Conservation (phyloP, 2,329 filamentous ascomycete genomes). For the Byssothecium circinans region DNA sequence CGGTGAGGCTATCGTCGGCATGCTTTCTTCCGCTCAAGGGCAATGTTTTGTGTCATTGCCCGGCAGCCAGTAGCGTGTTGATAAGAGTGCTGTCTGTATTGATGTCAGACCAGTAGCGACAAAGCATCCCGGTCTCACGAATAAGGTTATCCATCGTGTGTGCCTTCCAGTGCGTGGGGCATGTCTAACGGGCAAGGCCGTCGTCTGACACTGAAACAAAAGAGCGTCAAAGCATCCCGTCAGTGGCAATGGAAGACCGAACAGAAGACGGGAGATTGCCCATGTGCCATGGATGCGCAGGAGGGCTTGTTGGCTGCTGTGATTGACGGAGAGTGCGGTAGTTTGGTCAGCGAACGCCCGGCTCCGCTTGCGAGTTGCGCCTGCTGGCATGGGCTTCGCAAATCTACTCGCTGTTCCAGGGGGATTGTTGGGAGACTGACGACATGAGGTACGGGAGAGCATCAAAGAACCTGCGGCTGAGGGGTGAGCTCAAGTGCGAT, state of each 20-base stretch:
- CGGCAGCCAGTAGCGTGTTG: background rate
- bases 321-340: background rate
- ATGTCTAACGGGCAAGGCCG: background rate
- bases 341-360: constrained; percentile 23
- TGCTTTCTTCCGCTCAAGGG: background rate
- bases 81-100: background rate
- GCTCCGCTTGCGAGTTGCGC: constrained; percentile 2
- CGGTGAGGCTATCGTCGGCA: background rate
- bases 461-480: background rate
- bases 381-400: background rate
- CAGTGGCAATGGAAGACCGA: background rate
- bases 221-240: background rate
- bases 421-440: background rate
- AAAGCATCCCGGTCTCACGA: background rate
- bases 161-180: background rate
- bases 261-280: background rate
- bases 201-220: background rate
- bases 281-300: background rate
- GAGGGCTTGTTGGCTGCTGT: background rate
- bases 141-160: background rate
- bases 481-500: background rate
- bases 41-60: background rate
- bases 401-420: background rate
- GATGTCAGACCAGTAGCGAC: background rate
- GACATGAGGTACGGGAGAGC: background rate